These are phyloP conservation scores for Schwanniomyces sp. DNA, from an alignment of 805 yeast species.

Conservation along the genomic window DNA sequence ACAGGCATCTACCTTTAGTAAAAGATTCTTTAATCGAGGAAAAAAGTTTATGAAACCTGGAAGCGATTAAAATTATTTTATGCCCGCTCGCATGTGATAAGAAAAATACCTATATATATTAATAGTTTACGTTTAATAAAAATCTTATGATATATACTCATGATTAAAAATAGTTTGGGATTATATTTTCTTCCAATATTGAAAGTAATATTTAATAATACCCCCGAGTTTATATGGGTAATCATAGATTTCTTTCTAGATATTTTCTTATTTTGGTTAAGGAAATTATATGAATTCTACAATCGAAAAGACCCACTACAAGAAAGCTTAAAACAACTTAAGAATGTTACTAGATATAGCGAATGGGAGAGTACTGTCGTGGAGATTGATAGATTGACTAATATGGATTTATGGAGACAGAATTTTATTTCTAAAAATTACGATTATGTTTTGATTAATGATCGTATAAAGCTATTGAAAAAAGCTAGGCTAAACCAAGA, in stretches of 20 bases:
- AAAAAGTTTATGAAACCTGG: slow-evolving; percentile 46
- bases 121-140: neutral
- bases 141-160: neutral
- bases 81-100: neutral
- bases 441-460: slow-evolving; percentile 80
- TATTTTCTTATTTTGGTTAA: slow-evolving; percentile 48
- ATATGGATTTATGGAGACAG: slow-evolving; percentile 65
- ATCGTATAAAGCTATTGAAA: slow-evolving; percentile 61
- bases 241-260: slow-evolving; percentile 44
- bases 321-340: slow-evolving; percentile 49
- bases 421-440: slow-evolving; percentile 79
- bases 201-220: slow-evolving; percentile 21
- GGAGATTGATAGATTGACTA: slow-evolving; percentile 49
- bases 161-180: slow-evolving; percentile 4
- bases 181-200: slow-evolving; percentile 17
- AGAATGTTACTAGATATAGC: slow-evolving; percentile 54
- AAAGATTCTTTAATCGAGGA: slow-evolving; percentile 56
- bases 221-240: slow-evolving; percentile 41
- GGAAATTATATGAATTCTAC: slow-evolving; percentile 32
- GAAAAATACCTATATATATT: neutral
- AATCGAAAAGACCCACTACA: slow-evolving; percentile 44
- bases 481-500: slow-evolving; percentile 63
- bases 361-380: slow-evolving; percentile 66
- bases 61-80: neutral
- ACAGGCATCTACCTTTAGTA: slow-evolving; percentile 55